A percentile compares a stretch with the other conserved stretches of the same genome.
phyloP scores from a whole-genome alignment of 192 early-diverging fungal species.

The Allomyces macrogynus region DNA sequence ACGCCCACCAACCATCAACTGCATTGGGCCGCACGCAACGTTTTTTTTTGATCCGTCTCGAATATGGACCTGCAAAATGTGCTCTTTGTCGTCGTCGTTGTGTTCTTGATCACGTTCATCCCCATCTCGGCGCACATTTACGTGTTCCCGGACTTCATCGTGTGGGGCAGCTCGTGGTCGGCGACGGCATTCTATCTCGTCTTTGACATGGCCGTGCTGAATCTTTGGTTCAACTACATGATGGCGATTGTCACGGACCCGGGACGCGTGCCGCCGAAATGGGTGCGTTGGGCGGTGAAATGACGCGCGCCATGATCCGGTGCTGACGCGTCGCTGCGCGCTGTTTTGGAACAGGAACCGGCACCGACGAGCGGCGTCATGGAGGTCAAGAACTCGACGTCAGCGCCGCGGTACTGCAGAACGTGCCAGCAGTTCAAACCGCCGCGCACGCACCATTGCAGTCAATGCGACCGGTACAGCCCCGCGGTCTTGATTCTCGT shows the following conservation, averaged over 20 bases:
- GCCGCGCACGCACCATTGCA: constrained; percentile 59
- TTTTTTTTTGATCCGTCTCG: no score
- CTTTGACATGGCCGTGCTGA: constrained; percentile 56
- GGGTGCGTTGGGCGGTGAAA: constrained; percentile 11
- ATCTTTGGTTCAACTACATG: constrained; percentile 76
- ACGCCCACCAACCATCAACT: no score
- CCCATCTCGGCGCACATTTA: constrained; percentile 38
- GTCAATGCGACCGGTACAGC: constrained; percentile 29
- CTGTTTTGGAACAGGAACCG: constrained; percentile 12
- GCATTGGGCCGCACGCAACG: no score
- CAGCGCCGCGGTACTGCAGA: constrained; percentile 48
- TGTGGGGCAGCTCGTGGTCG: constrained; percentile 15
- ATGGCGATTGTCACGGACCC: constrained; percentile 55
- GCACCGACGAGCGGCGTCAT: constrained; percentile 16
- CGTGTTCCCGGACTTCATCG: constrained; percentile 34
- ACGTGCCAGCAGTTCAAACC: constrained; percentile 43
- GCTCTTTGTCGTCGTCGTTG: constrained; percentile 29
- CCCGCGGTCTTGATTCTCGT: no score
- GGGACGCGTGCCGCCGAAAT: constrained; percentile 48
- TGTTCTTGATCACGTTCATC: constrained; percentile 35
- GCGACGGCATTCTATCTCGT: constrained; percentile 30
- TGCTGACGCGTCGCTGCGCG: not conserved
- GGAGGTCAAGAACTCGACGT: constrained; percentile 45
- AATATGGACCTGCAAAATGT: not conserved
- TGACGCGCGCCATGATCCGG: not conserved